Evolutionary conservation across 1,284 basidiomycete species (phyloP), one percentile per base, ranked within the genome.

Genomic region (Macrocystidia cucumis): DNA sequence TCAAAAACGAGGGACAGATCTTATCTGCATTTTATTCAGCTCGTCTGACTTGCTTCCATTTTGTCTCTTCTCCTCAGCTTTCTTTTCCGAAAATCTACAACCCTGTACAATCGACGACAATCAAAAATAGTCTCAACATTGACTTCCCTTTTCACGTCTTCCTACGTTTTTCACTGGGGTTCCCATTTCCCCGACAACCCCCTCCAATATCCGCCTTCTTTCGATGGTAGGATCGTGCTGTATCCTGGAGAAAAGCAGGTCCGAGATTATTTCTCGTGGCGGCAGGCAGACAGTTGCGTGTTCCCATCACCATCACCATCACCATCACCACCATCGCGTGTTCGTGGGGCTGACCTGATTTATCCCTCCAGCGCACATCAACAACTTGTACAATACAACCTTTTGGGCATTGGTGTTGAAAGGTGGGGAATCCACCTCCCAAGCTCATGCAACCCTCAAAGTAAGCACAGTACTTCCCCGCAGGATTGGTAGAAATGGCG

Each of bases 361-460:
- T 27, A n/a, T n/a, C 41, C 22, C 41, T 41, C 19, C 50, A 96
- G 92, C 96, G 0, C 96, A 98, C 56, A 89, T 98, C 57, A 98
- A 98, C 58, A 98, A 98, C 54, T 65, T 98, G 14, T 95, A 98
- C 66, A 98, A 98, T 51, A 98, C 96, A 0, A 68, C 69, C 0
- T 98, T 98, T 56, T 98, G 95, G 96, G 86, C 92, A 0, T 69
- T 98, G 6, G 79, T 98, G 0, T 78, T 87, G 27, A 69, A 84
- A 47, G 87, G 80, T 5, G 84, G 80, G 0, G 63, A 83, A 52
- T 82, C 78, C 0, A 80, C 85, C 1, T 70, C 77, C 3, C 75
- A 96, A 45, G 93, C 93, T 0, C 90, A 97, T 52, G 75, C 79
- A 21, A 74, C 74, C 1, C 67, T 95, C 3, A 69, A 70, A 51